Evolutionary conservation across 345 rosid genomes (phyloP), one percentile per base, ranked within the genome.

Genomic region (Lepidium africanum): DNA sequence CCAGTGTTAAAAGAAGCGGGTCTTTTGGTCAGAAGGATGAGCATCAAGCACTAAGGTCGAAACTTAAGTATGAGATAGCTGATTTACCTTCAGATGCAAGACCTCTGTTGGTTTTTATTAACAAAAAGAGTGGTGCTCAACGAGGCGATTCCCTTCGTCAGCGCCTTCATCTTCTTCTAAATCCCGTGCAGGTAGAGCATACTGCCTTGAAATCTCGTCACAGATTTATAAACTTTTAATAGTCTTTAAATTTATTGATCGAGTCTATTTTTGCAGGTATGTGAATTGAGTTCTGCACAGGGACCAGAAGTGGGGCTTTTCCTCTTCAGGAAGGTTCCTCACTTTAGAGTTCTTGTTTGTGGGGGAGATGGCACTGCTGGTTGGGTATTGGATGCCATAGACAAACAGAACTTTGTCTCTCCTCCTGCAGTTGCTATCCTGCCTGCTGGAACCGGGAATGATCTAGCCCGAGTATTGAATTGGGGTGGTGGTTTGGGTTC

Each of bases 401-500:
- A 91, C 65, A 91, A 83, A 67, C 92, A 84, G 60, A 87, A 82
- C 76, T 91, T 83, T 81, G 87, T 84, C 58, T 91, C 97, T 71
- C 96, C 97, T 75, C 96, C 97, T 65, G 94, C 97, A 12, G 90
- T 91, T 54, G 96, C 97, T 63, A 86, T 89, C 74, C 89, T 91
- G 30, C 94, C 97, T 48, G 92, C 96, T 59, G 97, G 97, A 74
- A 91, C 94, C n/a, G 97, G 97, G 76, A 91, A 91, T 84, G 97
- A 91, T 83, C 82, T 91, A 54, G 88, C 97, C 65, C 87, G 94
- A 73, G 92, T 89, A 53, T 80, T 91, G 57, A 82, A 83, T 32
- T 91, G 96, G 96, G 96, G 94, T 59, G 86, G 90, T 62, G 97
- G 97, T 57, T 79, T 91, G 81, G 85, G 90, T 38, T 81, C 89